Conservation (phyloP, 371 early-diverging fungal genomes). For the Rhizopus stolonifer region DNA sequence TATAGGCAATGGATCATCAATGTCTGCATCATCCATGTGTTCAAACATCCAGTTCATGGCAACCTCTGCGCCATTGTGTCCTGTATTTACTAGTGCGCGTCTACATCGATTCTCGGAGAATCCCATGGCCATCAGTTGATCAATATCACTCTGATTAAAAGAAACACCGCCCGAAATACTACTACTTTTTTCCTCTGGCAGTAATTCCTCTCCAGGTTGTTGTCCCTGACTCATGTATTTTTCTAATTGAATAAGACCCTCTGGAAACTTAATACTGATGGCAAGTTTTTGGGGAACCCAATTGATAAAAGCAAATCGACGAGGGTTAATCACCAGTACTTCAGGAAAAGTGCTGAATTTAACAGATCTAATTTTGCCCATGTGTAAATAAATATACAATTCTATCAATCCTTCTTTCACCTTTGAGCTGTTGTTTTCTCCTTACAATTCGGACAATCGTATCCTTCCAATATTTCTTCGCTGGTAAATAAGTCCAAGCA, state of each 20-base stretch:
- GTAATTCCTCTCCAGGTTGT: slow-evolving; percentile 66
- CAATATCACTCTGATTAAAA: slow-evolving; percentile 67
- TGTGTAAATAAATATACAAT: background rate
- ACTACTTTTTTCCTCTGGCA: slow-evolving; percentile 72
- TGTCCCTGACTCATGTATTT: slow-evolving; percentile 66
- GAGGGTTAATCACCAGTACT: slow-evolving; percentile 75
- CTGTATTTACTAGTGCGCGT: slow-evolving; percentile 79
- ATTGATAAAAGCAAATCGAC: slow-evolving; percentile 83
- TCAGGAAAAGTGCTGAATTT: slow-evolving; percentile 85
- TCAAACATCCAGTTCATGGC: slow-evolving; percentile 95
- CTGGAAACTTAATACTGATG: slow-evolving; percentile 60
- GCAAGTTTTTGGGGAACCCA: slow-evolving; percentile 87
- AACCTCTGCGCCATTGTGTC: slow-evolving; percentile 78
- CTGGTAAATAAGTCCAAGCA: slow-evolving; percentile 69
- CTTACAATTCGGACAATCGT: slow-evolving; percentile 80
- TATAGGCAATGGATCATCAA: slow-evolving; percentile 44
- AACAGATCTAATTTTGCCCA: slow-evolving; percentile 49
- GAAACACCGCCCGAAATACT: background rate
- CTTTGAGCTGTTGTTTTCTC: slow-evolving; percentile 65
- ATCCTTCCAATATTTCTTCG: slow-evolving; percentile 66
- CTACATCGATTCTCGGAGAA: slow-evolving; percentile 83
- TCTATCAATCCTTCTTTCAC: slow-evolving; percentile 34
- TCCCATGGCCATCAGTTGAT: slow-evolving; percentile 86
- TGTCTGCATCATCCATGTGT: slow-evolving; percentile 91
- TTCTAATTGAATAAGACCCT: slow-evolving; percentile 54